Base-by-base conservation (phyloP, 768 basidiomycete genomes). In the Mycena pura region DNA sequence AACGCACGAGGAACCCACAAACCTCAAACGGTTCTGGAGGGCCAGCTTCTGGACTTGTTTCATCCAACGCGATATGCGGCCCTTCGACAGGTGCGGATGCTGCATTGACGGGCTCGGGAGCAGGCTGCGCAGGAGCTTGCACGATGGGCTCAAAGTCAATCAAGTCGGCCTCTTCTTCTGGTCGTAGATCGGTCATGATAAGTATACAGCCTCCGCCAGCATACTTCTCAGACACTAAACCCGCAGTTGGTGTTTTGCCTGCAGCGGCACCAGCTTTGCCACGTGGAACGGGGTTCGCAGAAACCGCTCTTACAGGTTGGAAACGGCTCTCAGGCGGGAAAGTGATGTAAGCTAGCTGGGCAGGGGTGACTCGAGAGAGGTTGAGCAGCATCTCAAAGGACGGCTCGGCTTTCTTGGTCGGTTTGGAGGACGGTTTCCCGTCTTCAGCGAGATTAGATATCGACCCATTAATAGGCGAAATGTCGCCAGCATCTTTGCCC, bases 361-460 rank as follows among this genome's bases (percentile, higher is more conserved):
- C 86, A 19, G 96, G 93, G 3, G 92, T 93, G 21, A 98, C 96
- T 47, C 97, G 89, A 19, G 94, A 91, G 71, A 98, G 90, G 79
- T 99, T 99, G 21, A 86, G 78, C 11, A 93, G 79, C 59, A 77
- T 83, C 77, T 97, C 94, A 13, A 81, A 90, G 3, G 83, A 76
- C 2, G 93, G 88, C 70, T 99, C 97, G 15, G 76, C 70, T 73
- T 89, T 93, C 69, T 86, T 87, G 58, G 82, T 74, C n/a, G 76
- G 69, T 66, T 81, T 80, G 17, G 76, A 58, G n/a, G 76, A 68
- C 32, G 77, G 70, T 57, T 79, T 78, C 52, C 65, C 64, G 69
- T 79, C 75, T 48, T 82, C 83, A 14, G 79, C 77, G 41, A 84
- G 76, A 66, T 81, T 76, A 39, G 81, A 80, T 46, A 85, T 78